These are phyloP conservation scores for Auriculariales sp. DNA, from an alignment of 768 basidiomycete species.

Conservation along the genomic window DNA sequence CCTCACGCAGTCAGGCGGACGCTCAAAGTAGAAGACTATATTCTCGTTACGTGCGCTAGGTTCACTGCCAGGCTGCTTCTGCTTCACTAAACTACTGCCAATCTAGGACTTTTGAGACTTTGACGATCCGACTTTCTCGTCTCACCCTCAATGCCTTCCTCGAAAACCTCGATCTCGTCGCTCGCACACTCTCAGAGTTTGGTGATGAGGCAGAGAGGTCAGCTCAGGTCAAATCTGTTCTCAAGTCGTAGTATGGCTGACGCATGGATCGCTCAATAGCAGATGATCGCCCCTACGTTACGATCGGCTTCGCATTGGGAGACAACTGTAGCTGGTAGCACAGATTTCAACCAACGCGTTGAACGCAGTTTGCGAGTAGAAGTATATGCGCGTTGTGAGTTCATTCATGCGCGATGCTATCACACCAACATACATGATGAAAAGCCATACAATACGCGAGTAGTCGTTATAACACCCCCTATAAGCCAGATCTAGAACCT, in stretches of 20 bases:
- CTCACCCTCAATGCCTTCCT: slow-evolving; percentile 75
- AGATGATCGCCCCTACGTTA: too few relatives aligned
- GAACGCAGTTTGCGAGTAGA: too few relatives aligned
- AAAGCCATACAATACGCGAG: not conserved
- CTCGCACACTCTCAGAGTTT: slow-evolving; percentile 70
- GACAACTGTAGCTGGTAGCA: too few relatives aligned
- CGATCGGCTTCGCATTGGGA: too few relatives aligned
- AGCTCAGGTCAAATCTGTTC: too few relatives aligned
- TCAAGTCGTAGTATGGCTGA: too few relatives aligned
- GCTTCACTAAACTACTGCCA: not conserved
- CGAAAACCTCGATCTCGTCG: slow-evolving; percentile 77
- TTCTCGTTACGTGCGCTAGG: slow-evolving; percentile 57
- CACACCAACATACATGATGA: not conserved
- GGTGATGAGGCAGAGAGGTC: slow-evolving; percentile 40
- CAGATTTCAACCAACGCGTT: too few relatives aligned
- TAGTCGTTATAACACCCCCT: not conserved
- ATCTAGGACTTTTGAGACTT: slow-evolving; percentile 51
- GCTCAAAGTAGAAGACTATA: slow-evolving; percentile 49
- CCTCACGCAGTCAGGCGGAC: slow-evolving; percentile 62
- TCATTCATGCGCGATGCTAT: not conserved
- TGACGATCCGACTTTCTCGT: slow-evolving; percentile 76
- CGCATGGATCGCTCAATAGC: too few relatives aligned
- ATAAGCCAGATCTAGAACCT: not conserved
- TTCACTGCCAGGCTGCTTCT: not conserved
- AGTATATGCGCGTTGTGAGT: too few relatives aligned